Conservation (phyloP, 208 protist genomes). For the Trypanosoma theileri region DNA sequence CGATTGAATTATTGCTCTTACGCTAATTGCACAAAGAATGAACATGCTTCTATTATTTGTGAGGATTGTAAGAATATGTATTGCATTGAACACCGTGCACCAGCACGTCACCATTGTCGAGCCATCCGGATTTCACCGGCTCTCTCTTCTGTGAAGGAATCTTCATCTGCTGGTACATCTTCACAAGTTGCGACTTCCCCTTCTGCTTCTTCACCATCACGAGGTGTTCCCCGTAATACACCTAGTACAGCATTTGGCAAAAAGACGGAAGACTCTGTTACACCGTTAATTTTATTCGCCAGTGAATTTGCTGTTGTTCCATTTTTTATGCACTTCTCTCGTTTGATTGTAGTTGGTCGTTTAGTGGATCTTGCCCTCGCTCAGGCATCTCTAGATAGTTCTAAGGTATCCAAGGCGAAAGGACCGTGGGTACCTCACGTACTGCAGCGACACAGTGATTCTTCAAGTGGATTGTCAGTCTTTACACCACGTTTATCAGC, state of each 20-base stretch:
- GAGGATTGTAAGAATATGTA: conserved; percentile 62
- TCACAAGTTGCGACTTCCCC: not conserved
- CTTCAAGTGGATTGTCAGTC: conserved; percentile 1
- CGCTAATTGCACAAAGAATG: conserved; percentile 38
- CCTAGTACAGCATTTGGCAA: conserved; percentile 61
- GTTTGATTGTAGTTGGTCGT: conserved; percentile 52
- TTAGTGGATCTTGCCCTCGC: conserved; percentile 65
- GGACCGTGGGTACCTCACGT: conserved; percentile 53
- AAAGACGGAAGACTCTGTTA: conserved; percentile 63
- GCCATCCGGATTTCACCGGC: conserved; percentile 11
- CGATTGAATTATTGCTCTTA: conserved; percentile 45
- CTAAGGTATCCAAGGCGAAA: conserved; percentile 27
- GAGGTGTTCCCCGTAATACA: conserved; percentile 49
- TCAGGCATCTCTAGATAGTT: conserved; percentile 43
- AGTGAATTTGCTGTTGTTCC: conserved; percentile 44
- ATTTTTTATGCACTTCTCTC: conserved; percentile 74
- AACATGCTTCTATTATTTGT: conserved; percentile 43
- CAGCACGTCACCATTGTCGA: conserved; percentile 53
- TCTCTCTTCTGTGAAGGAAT: conserved; percentile 8
- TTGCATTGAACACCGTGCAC: conserved; percentile 73
- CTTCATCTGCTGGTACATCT: not conserved
- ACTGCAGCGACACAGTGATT: conserved; percentile 35
- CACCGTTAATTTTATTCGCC: conserved; percentile 57
- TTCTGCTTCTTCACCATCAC: conserved; percentile 18
- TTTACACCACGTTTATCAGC: conserved; percentile 10